Percentiles rank a stretch among this genome's conserved stretches.
phyloP scores from a whole-genome alignment of 2,329 filamentous ascomycete genomes.

The Hortaea werneckii region DNA sequence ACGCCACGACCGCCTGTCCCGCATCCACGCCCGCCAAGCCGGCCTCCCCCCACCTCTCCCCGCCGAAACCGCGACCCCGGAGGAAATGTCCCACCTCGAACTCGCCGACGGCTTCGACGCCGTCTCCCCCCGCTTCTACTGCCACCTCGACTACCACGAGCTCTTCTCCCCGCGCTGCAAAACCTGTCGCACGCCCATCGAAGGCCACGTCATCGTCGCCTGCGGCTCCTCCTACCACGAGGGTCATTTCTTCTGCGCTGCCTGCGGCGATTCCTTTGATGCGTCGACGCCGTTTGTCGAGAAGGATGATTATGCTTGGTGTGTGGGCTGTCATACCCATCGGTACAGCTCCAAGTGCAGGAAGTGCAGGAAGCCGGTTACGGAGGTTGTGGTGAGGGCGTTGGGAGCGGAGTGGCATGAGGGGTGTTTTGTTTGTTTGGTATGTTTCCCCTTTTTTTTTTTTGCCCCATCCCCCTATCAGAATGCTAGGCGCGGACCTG shows the following conservation, averaged over 20 bases:
- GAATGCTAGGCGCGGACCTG: neutral
- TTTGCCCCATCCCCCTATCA: too few species aligned
- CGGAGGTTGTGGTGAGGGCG: constrained; percentile 82
- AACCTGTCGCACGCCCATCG: constrained; percentile 91
- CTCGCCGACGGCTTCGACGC: constrained; percentile 52
- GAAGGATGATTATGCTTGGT: constrained; percentile 97
- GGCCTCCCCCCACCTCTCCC: constrained; percentile 45
- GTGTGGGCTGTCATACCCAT: constrained; percentile 82
- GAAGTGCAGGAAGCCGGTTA: constrained; percentile 72
- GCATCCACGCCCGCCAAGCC: constrained; percentile 53
- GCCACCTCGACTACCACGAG: constrained; percentile 98
- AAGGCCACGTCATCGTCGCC: constrained; percentile 87
- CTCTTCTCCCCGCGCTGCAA: constrained; percentile 86
- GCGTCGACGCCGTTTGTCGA: constrained; percentile 73
- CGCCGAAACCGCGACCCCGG: constrained; percentile 45
- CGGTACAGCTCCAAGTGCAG: constrained; percentile 83
- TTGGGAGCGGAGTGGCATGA: constrained; percentile 91
- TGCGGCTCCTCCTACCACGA: constrained; percentile 94
- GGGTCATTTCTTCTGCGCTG: constrained; percentile 97
- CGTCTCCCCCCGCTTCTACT: constrained; percentile 73
- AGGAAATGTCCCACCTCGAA: constrained; percentile 31
- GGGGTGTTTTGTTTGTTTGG: constrained; percentile 73
- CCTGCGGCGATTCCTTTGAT: constrained; percentile 78
- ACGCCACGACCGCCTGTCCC: constrained; percentile 60
- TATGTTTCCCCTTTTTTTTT: constrained; percentile 23